Evolutionary conservation across 2,329 filamentous ascomycete genomes (phyloP).

Genomic region (Aurifilum marmelostoma): DNA sequence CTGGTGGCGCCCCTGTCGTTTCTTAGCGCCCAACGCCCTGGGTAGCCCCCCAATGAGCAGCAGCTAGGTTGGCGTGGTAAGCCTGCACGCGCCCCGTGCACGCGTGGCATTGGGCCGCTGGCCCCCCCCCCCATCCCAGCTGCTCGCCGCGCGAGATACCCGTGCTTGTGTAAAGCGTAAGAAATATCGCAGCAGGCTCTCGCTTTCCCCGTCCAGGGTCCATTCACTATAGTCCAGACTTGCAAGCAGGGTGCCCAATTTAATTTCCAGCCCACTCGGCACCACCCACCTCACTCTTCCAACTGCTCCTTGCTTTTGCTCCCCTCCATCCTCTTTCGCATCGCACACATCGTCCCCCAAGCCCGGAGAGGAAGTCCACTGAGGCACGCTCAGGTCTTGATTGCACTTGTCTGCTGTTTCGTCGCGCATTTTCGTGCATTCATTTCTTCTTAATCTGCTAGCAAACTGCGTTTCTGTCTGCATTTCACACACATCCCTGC

Average conservation of each 20-base stretch:
- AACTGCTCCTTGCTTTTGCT: slow-evolving; percentile 8
- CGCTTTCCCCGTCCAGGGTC: slow-evolving; percentile 12
- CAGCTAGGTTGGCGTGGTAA: background rate
- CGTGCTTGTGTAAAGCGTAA: no score
- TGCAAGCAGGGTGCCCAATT: slow-evolving; percentile 23
- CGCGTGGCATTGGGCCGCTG: slow-evolving; percentile 1
- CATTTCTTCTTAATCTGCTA: background rate
- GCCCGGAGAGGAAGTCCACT: slow-evolving; percentile 18
- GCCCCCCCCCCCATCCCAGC: background rate
- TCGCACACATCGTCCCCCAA: slow-evolving; percentile 2
- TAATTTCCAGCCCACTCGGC: slow-evolving; percentile 25
- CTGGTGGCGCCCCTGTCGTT: background rate
- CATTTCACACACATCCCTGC: slow-evolving; percentile 10
- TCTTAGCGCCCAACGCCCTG: background rate
- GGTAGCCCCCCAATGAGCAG: background rate
- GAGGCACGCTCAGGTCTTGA: slow-evolving; percentile 16
- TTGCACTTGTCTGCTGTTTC: slow-evolving; percentile 23
- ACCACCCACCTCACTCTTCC: slow-evolving; percentile 13
- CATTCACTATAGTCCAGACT: background rate
- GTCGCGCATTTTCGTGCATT: slow-evolving; percentile 13
- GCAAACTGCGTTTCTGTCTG: slow-evolving; percentile 4
- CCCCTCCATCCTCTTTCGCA: slow-evolving; percentile 14
- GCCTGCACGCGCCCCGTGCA: slow-evolving; percentile 17
- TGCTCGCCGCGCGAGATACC: slow-evolving; percentile 16
- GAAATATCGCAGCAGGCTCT: slow-evolving; percentile 16